Base-by-base conservation (phyloP, 768 basidiomycete species). In the Russula brevipes region DNA sequence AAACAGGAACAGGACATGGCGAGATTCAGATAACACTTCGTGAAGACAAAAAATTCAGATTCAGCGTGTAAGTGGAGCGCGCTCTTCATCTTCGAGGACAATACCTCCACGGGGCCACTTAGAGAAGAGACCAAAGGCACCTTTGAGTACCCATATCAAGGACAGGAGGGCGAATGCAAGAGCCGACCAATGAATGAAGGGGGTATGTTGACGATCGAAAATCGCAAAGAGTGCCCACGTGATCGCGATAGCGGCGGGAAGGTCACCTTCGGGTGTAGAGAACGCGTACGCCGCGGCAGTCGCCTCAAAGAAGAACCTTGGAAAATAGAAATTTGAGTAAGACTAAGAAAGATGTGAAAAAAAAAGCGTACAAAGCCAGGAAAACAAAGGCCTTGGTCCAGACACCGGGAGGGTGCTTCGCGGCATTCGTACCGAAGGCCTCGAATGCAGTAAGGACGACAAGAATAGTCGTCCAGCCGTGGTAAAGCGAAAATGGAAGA, bases 321-420 rank as follows among this genome's bases (percentile, higher is more conserved):
- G 31, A 5, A 19, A 36, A 50, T 45, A 45, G 54, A 36, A 63
- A 41, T 51, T 41, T 57, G 55, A 61, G 31, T 36, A 44, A 41
- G 44, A 24, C 24, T 9, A 12, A 45, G 10, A n/a, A 38, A 49
- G 19, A 60, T 16, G 44, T 41, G 45, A 54, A 17, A 61, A 68
- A 42, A 65, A 60, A 61, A 54, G 62, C 88, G 70, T 76, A 91
- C 85, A 96, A 78, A 47, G 83, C 90, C 35, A 98, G 85, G 85
- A 97, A 94, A 62, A 94, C 96, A 69, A 95, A 93, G 71, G 96
- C 86, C 72, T 95, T 94, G 72, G 93, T 95, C 87, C 91, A 94
- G 61, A 94, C 76, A 45, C 94, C 92, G 3, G 91, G 86, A 38
- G 72, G 75, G 60, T 88, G 77, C 62, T 72, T 74, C 63, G 79